Percentiles rank a stretch among this genome's conserved stretches.
Conservation (phyloP, 2,329 filamentous ascomycete species). For the Sclerotinia glacialis region DNA sequence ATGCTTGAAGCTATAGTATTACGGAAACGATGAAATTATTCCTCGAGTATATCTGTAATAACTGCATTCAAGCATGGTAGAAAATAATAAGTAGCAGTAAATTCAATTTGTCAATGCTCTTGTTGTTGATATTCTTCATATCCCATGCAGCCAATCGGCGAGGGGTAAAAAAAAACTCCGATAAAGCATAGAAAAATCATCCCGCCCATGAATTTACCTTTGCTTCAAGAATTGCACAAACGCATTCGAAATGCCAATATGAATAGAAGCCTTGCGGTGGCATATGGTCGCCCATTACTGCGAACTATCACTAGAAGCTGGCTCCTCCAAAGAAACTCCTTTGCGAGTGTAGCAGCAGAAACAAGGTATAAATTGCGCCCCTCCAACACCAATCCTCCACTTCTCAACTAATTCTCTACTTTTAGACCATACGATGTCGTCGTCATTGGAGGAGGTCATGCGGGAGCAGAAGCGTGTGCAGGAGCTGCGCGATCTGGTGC, state of each 20-base stretch:
- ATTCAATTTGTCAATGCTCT: not conserved
- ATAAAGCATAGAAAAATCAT: constrained; percentile 12
- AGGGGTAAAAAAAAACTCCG: constrained; percentile 12
- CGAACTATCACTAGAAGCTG: not conserved
- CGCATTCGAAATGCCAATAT: constrained; percentile 32
- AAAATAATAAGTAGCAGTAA: not conserved
- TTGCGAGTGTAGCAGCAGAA: constrained; percentile 19
- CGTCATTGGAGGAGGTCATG: constrained; percentile 93
- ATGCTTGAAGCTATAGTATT: not conserved
- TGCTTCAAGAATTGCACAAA: not conserved
- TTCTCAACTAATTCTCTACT: not conserved
- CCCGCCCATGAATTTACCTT: not conserved
- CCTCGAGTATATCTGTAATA: not conserved
- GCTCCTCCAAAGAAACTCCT: constrained; percentile 15
- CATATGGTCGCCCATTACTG: constrained; percentile 21
- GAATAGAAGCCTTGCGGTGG: constrained; percentile 27
- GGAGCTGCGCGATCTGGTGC: constrained; percentile 87
- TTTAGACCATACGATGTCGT: constrained; percentile 72
- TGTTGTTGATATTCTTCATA: not conserved
- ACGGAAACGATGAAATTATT: not conserved
- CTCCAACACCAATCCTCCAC: not conserved
- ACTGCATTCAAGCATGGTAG: not conserved
- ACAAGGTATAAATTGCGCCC: constrained; percentile 19
- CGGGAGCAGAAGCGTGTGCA: constrained; percentile 88
- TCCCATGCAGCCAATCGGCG: constrained; percentile 3